A percentile compares a stretch with the other conserved stretches of the same genome.
Evolutionary conservation across 2,329 filamentous ascomycete species (phyloP).

Genomic region (Ramularia endophylla): DNA sequence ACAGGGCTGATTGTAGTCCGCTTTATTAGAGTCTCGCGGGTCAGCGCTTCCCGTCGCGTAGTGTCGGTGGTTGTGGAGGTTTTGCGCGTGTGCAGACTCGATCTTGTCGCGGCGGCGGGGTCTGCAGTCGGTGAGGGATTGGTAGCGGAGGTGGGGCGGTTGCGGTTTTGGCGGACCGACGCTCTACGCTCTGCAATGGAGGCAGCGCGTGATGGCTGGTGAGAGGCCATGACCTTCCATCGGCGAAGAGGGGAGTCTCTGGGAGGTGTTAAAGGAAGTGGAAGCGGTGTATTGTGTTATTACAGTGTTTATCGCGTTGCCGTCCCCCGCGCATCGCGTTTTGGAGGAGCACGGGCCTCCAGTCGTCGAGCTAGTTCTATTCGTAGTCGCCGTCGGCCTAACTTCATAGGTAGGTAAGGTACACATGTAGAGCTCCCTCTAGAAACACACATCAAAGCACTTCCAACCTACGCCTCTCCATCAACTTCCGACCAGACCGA

Average conservation of each 20-base stretch:
- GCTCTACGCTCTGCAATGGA: conserved; percentile 25
- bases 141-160: conserved; percentile 20
- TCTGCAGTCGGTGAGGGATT: conserved; percentile 14
- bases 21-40: conserved; percentile 16
- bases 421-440: not conserved
- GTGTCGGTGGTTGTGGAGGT: conserved; percentile 18
- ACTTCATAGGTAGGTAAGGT: too few species aligned
- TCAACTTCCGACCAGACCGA: not conserved
- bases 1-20: conserved; percentile 15
- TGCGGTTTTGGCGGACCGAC: conserved; percentile 21
- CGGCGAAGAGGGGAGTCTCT: conserved; percentile 1
- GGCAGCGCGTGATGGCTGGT: conserved; percentile 20
- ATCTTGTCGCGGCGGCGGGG: conserved; percentile 12
- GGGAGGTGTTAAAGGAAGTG: too few species aligned
- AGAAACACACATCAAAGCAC: conserved; percentile 3
- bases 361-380: too few species aligned
- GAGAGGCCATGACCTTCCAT: conserved; percentile 21
- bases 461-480: not conserved
- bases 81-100: conserved; percentile 13
- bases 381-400: not conserved
- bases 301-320: too few species aligned
- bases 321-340: conserved; percentile 5
- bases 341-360: too few species aligned
- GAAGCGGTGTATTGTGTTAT: too few species aligned
- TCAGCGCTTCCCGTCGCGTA: conserved; percentile 12